phyloP scores from a whole-genome alignment of 345 rosid species.

The Brassica carinata region DNA sequence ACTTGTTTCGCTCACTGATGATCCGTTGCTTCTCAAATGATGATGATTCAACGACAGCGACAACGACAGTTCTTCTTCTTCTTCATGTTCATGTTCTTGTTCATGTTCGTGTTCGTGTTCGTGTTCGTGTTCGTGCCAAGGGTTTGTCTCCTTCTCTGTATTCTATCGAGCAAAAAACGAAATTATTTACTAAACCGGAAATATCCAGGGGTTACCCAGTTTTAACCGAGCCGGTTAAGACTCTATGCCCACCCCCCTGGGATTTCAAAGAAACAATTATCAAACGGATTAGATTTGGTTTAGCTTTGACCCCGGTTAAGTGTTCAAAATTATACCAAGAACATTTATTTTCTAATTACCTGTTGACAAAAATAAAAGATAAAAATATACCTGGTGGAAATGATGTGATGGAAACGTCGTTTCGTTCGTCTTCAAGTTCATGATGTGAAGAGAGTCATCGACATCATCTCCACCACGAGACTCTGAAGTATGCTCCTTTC shows the following conservation, averaged over 20 bases:
- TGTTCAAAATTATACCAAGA: background rate
- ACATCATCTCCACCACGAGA: conserved; percentile 30
- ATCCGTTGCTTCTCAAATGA: conserved; percentile 51
- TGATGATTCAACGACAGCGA: conserved; percentile 52
- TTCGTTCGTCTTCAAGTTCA: conserved; percentile 37
- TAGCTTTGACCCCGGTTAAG: background rate
- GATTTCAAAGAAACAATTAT: background rate
- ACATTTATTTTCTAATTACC: too few species aligned
- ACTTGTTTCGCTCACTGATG: conserved; percentile 62
- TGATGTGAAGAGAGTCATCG: conserved; percentile 47
- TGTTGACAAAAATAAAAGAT: background rate
- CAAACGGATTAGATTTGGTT: background rate
- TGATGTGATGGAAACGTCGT: conserved; percentile 46
- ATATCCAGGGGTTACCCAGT: background rate
- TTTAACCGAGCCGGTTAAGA: background rate
- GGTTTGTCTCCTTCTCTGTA: conserved; percentile 35
- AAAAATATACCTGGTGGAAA: conserved; percentile 48
- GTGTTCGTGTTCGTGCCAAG: conserved; percentile 11
- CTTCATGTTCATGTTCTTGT: background rate
- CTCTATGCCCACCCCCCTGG: background rate
- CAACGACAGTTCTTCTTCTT: conserved; percentile 49
- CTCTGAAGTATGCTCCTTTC: conserved; percentile 38
- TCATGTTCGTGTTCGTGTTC: background rate
- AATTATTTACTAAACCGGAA: conserved; percentile 15
- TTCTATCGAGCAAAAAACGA: conserved; percentile 30